phyloP scores from a whole-genome alignment of 139 green algal species.

The Chlamydomonas schloesseri region DNA sequence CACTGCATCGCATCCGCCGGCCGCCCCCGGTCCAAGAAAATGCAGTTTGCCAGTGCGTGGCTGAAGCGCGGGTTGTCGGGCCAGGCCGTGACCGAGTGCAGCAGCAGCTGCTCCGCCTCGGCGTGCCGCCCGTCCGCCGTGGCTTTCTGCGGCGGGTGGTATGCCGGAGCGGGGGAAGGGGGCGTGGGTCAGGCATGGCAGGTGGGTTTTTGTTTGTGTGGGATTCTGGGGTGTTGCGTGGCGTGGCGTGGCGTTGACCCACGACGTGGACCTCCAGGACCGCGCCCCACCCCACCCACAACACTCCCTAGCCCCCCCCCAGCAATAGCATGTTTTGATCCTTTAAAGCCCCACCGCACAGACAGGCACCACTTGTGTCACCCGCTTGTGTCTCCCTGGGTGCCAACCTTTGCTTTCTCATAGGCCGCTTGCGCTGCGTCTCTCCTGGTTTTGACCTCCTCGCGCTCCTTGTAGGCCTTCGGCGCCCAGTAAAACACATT shows the following conservation, averaged over 20 bases:
- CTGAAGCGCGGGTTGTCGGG: slow-evolving; percentile 44
- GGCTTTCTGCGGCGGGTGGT: background rate
- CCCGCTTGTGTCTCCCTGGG: too few relatives aligned
- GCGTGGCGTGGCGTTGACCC: too few relatives aligned
- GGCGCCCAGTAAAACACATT: slow-evolving; percentile 52
- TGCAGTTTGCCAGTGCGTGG: slow-evolving; percentile 35
- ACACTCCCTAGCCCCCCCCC: too few relatives aligned
- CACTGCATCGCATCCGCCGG: slow-evolving; percentile 13
- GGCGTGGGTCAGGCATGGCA: too few relatives aligned
- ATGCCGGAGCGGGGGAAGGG: too few relatives aligned
- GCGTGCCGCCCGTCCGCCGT: slow-evolving; percentile 7
- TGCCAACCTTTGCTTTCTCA: slow-evolving; percentile 27
- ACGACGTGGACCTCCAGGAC: too few relatives aligned
- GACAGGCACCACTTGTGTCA: too few relatives aligned
- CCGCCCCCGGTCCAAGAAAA: slow-evolving; percentile 22
- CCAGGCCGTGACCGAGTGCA: slow-evolving; percentile 36
- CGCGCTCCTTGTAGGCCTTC: slow-evolving; percentile 33
- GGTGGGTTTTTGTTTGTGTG: too few relatives aligned
- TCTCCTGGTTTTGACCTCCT: slow-evolving; percentile 38
- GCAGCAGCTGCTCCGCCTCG: slow-evolving; percentile 33
- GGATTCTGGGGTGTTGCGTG: too few relatives aligned
- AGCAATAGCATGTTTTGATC: too few relatives aligned
- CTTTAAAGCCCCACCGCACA: too few relatives aligned
- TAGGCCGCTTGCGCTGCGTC: slow-evolving; percentile 29
- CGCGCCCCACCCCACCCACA: too few relatives aligned